Conservation (phyloP, 192 early-diverging fungal genomes). For the Podila minutissima region DNA sequence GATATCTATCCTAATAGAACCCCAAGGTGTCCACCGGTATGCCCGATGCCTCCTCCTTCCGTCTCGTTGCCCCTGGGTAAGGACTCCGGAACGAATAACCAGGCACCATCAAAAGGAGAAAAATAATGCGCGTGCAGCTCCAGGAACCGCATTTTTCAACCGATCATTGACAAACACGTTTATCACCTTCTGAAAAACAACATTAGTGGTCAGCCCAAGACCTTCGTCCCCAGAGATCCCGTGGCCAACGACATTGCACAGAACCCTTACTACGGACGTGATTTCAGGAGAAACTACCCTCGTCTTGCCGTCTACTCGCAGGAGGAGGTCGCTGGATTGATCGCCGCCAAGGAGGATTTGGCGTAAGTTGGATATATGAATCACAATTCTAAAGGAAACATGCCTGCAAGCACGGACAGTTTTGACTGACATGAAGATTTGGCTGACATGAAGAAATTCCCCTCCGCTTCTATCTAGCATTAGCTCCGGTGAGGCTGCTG, state of each 20-base stretch:
- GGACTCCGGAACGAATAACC: not conserved
- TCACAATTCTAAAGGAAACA: not conserved
- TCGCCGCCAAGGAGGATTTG: constrained; percentile 55
- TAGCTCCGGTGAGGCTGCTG: constrained; percentile 40
- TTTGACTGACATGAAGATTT: not conserved
- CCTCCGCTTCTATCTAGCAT: constrained; percentile 1
- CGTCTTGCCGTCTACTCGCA: constrained; percentile 84
- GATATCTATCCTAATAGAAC: constrained; percentile 50
- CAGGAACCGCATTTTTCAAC: not conserved
- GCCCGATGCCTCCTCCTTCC: constrained; percentile 73
- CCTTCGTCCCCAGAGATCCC: constrained; percentile 61
- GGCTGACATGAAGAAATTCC: no score
- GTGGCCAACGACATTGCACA: constrained; percentile 74
- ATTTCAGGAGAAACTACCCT: constrained; percentile 92
- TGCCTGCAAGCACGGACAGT: no score
- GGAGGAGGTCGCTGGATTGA: constrained; percentile 75
- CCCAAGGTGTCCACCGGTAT: constrained; percentile 73
- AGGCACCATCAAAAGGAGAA: not conserved
- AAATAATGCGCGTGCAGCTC: not conserved
- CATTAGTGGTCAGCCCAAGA: constrained; percentile 56
- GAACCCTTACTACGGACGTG: constrained; percentile 93
- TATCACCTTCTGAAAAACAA: constrained; percentile 45
- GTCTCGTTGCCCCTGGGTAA: constrained; percentile 73
- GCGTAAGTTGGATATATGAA: constrained; percentile 14
- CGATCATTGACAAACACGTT: not conserved